Base-by-base conservation (phyloP, 1,284 basidiomycete genomes). In the Chalciporus sp. region DNA sequence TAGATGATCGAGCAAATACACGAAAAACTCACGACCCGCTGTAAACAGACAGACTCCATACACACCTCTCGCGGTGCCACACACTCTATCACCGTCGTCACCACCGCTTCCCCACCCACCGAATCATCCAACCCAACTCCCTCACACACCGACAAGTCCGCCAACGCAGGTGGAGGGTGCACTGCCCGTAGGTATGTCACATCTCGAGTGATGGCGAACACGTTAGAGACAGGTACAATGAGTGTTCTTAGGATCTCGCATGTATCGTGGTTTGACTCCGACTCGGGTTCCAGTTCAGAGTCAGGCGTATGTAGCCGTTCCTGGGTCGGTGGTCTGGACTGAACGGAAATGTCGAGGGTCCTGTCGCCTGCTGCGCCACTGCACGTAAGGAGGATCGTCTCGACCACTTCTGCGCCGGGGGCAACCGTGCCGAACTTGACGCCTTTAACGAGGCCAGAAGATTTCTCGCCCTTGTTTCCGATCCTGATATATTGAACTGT, bases 401-500 rank as follows among this genome's bases (percentile, higher is more conserved):
- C 89, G 44, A 77, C 58, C 3, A 75, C 73, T 29, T 74, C 80
- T 5, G 74, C 76, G 1, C 84, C 84, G 0, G 89, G 82, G 1
- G 73, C 60, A 14, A 94, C 68, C 2, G 70, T 66, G n/a, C 90
- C 90, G 56, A 90, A 80, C 7, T 74, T 68, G 42, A 92, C 71
- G 19, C 83, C 87, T 62, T 90, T 91, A 72, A 94, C 84, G 43
- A 93, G 73, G 42, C 85, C 82, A 2, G 84, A 76, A 1, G 90
- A 90, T 8, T 72, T 74, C 56, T 89, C 76, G 2, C 79, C 80
- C 44, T 84, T 85, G 41, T 7, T 0, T 10, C 35, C 35, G 35
- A 91, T 65, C 4, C 73, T 66, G 39, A 92, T 85, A 49, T 69
- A 75, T 67, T 88, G 89, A 28, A 80, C 89, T 92, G 56, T 27